Evolutionary conservation across 768 basidiomycete genomes (phyloP), one percentile per base, ranked within the genome.

Genomic region (Lanmaoa rubissima): DNA sequence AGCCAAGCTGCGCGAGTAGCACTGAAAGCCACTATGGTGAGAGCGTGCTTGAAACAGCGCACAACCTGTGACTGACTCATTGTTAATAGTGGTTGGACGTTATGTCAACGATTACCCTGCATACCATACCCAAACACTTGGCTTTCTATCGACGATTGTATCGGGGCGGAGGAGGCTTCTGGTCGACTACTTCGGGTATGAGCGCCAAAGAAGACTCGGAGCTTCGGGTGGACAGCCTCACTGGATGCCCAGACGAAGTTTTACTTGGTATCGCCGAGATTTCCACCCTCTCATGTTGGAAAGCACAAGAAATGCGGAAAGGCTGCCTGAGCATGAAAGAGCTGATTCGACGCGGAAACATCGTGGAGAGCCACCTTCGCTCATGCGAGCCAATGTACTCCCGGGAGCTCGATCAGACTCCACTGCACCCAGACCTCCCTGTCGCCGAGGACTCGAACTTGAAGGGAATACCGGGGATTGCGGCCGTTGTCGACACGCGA

Each of bases 171-270:
- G 71, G 74, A 16, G 78, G 75, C 39, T 82, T 75, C 64, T 82
- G 82, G 65, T 58, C 65, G 76, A 69, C 72, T 45, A 67, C 62
- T 44, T 60, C 66, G 28, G 63, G 64, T 42, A 51, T 61, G 57
- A 58, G 64, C 53, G 57, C 69, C 52, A 73, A 69, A 62, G 72
- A 73, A 16, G 73, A 78, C 47, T 73, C 74, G 50, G 76, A 81
- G 51, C 72, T 84, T 61, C 80, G 79, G 48, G 85, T 92, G 81
- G 87, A 89, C 60, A 70, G 74, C 45, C 71, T 92, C 57, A 86
- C 82, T 24, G 90, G 90, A 31, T 92, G 90, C 74, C 85, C 90
- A 3, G 88, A 93, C 64, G 87, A 87, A 63, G 86, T 83, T 10
- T 72, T 92, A 67, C 80, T 92, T 57, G 87, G 84, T 38, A 80